These are phyloP conservation scores for Pilaira anomala DNA, from an alignment of 192 early-diverging fungal genomes.

Conservation along the genomic window DNA sequence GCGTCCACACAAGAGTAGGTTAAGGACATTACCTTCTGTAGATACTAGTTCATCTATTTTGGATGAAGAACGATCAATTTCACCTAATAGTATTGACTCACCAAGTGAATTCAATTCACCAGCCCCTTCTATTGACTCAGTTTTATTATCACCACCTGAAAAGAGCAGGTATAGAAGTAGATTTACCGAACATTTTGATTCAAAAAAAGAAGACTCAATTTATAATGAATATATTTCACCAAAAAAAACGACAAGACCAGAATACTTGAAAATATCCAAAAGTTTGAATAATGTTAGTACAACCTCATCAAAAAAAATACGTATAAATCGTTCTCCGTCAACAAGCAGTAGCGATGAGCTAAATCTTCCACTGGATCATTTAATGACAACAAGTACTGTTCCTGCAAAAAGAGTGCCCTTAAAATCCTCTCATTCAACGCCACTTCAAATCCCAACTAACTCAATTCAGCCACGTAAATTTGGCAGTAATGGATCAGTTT, in stretches of 20 bases:
- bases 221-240: no score
- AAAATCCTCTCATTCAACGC: slow-evolving; percentile 1
- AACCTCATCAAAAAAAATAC: no score
- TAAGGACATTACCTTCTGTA: slow-evolving; percentile 2
- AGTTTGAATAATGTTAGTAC: no score
- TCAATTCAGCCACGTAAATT: not conserved
- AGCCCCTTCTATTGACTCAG: not conserved
- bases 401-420: not conserved
- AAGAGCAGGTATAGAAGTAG: slow-evolving; percentile 7
- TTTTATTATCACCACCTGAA: slow-evolving; percentile 2
- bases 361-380: no score
- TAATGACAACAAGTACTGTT: not conserved
- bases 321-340: no score
- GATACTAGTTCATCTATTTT: slow-evolving; percentile 1
- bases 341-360: no score
- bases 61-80: not conserved
- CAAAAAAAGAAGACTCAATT: not conserved
- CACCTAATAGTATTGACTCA: not conserved
- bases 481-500: slow-evolving; percentile 1
- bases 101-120: not conserved
- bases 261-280: no score
- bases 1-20: slow-evolving; percentile 15
- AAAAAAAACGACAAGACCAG: no score
- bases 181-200: slow-evolving; percentile 11
- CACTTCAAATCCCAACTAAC: slow-evolving; percentile 1